Base-by-base conservation (phyloP, 768 basidiomycete genomes). In the Termitomyces sp. region DNA sequence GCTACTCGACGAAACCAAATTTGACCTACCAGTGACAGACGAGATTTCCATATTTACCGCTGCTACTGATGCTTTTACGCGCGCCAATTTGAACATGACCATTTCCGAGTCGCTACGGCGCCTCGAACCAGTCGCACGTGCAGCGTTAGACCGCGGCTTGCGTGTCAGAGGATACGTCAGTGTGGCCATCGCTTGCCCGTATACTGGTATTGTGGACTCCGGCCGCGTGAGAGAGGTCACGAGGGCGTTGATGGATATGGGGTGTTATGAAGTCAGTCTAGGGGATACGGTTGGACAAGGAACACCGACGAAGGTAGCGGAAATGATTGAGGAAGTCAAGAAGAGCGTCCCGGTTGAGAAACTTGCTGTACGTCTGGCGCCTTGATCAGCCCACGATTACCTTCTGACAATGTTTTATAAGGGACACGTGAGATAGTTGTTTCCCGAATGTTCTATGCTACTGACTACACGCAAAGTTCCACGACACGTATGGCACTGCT, bases 221-320 rank as follows among this genome's bases (percentile, higher is more conserved):
- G 69, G 70, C 46, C 71, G 71, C 17, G 92, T 94, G 8, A 76
- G 83, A 50, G 82, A 87, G 40, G 82, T 96, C 23, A 75, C 91
- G 0, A 80, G 80, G 60, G 84, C 81, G 60, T 68, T 98, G 37
- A 58, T 84, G 5, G 85, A 91, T 57, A 94, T 97, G 90, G 95
- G 95, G 0, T 96, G 93, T 67, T 96, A 96, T 68, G 91, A 98
- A 69, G 83, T 95, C 50, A 90, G 90, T 63, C 72, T 98, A 21
- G 94, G 93, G 0, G 96, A 98, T 67, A 98, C 95, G 2, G 89
- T 91, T 2, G 95, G 95, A 0, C 83, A 84, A 47, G 95, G 89
- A 2, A 89, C 86, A 46, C 92, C 94, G 0, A 71, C 75, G 26
- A 80, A 81, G 40, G 80, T 95, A 31, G 70, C 75, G 6, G 73